Percentiles rank a stretch among this genome's conserved stretches.
Conservation (phyloP, 805 yeast genomes). For the Torulaspora microellipsoides region DNA sequence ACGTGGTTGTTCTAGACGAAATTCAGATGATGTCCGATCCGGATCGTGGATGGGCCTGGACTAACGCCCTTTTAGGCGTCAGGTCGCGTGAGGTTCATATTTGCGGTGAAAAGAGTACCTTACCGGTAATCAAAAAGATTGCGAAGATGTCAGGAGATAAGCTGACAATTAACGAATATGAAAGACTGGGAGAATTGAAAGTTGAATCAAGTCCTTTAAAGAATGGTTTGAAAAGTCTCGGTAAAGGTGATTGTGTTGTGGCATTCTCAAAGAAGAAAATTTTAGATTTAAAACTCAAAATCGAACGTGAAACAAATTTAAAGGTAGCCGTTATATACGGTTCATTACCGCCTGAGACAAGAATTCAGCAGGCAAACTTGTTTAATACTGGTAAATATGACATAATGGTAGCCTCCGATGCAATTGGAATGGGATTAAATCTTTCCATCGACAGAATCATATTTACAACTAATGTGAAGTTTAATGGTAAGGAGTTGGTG, state of each 20-base stretch:
- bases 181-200: conserved; percentile 67
- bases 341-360: conserved; percentile 90
- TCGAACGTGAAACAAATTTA: conserved; percentile 57
- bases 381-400: conserved; percentile 81
- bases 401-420: conserved; percentile 91
- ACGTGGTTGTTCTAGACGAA: conserved; percentile 89
- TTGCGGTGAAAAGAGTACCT: conserved; percentile 89
- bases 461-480: conserved; percentile 65
- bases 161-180: conserved; percentile 61
- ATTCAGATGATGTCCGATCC: conserved; percentile 89
- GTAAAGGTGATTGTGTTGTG: conserved; percentile 82
- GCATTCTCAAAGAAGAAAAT: conserved; percentile 77
- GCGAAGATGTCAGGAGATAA: conserved; percentile 74
- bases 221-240: conserved; percentile 27
- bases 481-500: conserved; percentile 53
- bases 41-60: conserved; percentile 90
- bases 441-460: conserved; percentile 76
- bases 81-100: conserved; percentile 81
- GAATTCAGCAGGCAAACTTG: conserved; percentile 73
- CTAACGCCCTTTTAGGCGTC: conserved; percentile 82
- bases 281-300: conserved; percentile 58
- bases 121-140: conserved; percentile 58
- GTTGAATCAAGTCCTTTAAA: conserved; percentile 42
- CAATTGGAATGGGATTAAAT: conserved; percentile 96
- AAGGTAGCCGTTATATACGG: conserved; percentile 92